phyloP scores from a whole-genome alignment of 306 rosid species.

The Fagus crenata region DNA sequence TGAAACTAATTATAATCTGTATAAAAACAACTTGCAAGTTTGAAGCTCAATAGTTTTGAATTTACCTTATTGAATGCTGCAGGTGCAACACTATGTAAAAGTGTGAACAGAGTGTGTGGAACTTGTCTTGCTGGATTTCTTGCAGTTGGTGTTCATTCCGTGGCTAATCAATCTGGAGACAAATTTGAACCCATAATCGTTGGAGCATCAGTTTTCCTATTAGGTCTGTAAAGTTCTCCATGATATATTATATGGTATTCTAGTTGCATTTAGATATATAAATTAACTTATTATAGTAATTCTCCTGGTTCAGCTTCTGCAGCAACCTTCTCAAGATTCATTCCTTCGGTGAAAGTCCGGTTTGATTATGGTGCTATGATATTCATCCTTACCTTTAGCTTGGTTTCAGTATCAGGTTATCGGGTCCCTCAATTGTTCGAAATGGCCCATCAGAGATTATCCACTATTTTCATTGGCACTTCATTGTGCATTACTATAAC shows the following conservation, averaged over 20 bases:
- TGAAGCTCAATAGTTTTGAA: not conserved
- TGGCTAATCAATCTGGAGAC: constrained; percentile 61
- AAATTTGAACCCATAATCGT: constrained; percentile 55
- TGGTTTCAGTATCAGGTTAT: constrained; percentile 69
- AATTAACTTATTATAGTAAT: not conserved
- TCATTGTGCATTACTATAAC: constrained; percentile 56
- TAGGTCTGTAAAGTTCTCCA: constrained; percentile 47
- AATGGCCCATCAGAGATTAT: constrained; percentile 54
- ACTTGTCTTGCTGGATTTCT: constrained; percentile 69
- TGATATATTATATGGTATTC: not conserved
- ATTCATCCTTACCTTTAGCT: constrained; percentile 85
- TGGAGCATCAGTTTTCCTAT: constrained; percentile 61
- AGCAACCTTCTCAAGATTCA: constrained; percentile 81
- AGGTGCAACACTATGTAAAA: constrained; percentile 76
- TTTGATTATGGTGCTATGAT: constrained; percentile 80
- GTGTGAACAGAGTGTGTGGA: constrained; percentile 67
- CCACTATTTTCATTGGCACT: constrained; percentile 71
- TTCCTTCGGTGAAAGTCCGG: constrained; percentile 68
- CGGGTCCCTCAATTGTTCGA: constrained; percentile 48
- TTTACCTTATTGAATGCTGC: constrained; percentile 19
- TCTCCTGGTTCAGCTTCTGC: constrained; percentile 59
- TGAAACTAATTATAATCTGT: too few relatives aligned
- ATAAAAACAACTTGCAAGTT: not conserved
- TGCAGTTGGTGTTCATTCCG: constrained; percentile 72
- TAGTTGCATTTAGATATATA: not conserved